These are phyloP conservation scores for Blastomyces parvus DNA, from an alignment of 2,329 filamentous ascomycete genomes.

Conservation along the genomic window DNA sequence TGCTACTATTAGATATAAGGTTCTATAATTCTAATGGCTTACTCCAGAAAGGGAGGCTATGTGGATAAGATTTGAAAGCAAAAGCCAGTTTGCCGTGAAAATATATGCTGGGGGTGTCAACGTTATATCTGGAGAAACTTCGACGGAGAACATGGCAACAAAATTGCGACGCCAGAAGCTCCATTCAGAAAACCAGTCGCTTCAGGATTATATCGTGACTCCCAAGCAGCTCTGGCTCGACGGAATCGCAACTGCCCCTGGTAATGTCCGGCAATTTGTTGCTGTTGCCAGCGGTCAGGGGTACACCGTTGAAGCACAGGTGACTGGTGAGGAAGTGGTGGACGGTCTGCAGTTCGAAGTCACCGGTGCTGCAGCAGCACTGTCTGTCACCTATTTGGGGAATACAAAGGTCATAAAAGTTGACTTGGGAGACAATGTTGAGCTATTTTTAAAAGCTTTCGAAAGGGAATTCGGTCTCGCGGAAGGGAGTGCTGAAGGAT, in stretches of 20 bases:
- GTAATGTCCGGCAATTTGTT: constrained; percentile 40
- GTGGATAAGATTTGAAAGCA: constrained; percentile 32
- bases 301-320: constrained; percentile 39
- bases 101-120: constrained; percentile 36
- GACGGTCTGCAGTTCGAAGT: constrained; percentile 41
- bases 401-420: constrained; percentile 4
- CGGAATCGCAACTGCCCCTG: constrained; percentile 29
- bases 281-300: constrained; percentile 37
- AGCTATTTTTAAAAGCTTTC: not conserved
- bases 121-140: constrained; percentile 32
- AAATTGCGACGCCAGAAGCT: constrained; percentile 15
- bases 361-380: constrained; percentile 20
- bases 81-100: constrained; percentile 29
- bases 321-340: constrained; percentile 34
- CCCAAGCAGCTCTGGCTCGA: constrained; percentile 36
- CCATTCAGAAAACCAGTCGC: constrained; percentile 12
- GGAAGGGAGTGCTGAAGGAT: not conserved
- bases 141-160: constrained; percentile 19
- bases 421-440: not conserved
- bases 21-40: not conserved
- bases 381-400: not conserved
- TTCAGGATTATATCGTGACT: constrained; percentile 39
- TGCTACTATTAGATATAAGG: not conserved
- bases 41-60: constrained; percentile 33
- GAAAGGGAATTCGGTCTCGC: not conserved